These are phyloP conservation scores for Alopecurus myosuroides DNA, from an alignment of 176 grass and related monocot species.

Conservation along the genomic window DNA sequence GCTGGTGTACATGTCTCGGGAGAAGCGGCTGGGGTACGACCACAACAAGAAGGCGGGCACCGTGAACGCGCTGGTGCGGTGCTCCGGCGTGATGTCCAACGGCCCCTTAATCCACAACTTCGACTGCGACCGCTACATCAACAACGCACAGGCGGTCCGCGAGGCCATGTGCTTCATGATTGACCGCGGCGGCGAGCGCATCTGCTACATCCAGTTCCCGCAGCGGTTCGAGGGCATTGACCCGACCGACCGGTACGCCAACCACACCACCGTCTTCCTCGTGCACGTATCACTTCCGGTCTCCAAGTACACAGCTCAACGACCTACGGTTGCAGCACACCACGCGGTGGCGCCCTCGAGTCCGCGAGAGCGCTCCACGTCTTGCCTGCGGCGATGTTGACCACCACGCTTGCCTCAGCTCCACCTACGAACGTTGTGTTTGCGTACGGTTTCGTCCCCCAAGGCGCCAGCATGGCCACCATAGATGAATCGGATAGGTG, in stretches of 20 bases:
- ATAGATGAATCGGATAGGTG: too few relatives aligned
- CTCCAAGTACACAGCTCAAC: too few relatives aligned
- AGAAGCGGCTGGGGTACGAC: constrained; percentile 85
- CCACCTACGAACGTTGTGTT: too few relatives aligned
- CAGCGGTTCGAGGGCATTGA: constrained; percentile 96
- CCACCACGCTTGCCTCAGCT: too few relatives aligned
- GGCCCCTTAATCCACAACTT: constrained; percentile 97
- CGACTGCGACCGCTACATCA: constrained; percentile 98
- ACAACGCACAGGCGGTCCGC: constrained; percentile 64
- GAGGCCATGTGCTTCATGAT: constrained; percentile 98
- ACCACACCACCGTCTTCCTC: constrained; percentile 99
- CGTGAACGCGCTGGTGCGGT: constrained; percentile 88
- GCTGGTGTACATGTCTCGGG: constrained; percentile 82
- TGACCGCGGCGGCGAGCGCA: constrained; percentile 84
- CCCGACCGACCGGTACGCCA: constrained; percentile 92
- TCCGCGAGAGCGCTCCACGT: too few relatives aligned
- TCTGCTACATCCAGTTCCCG: constrained; percentile 91
- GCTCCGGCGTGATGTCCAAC: constrained; percentile 89
- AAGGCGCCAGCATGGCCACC: too few relatives aligned
- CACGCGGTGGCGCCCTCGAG: too few relatives aligned
- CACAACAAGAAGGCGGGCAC: constrained; percentile 99
- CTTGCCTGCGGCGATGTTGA: too few relatives aligned
- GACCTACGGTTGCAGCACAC: too few relatives aligned
- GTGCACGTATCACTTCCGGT: too few relatives aligned
- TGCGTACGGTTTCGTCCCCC: too few relatives aligned